Base-by-base conservation (phyloP, 208 protist species). In the Leishmania guyanensis region DNA sequence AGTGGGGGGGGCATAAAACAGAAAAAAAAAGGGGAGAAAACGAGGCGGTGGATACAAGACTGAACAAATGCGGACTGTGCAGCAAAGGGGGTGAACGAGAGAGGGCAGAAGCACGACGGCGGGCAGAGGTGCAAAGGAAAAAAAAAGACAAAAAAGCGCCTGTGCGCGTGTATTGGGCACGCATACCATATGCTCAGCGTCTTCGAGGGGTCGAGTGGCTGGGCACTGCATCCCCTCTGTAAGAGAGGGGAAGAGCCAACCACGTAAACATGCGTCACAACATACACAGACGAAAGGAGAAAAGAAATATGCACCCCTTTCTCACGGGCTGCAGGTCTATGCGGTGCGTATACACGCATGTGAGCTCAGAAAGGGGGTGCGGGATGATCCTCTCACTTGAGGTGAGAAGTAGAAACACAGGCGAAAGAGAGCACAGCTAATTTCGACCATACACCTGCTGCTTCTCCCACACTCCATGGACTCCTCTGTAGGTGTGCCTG, bases 181-280 rank as follows among this genome's bases (percentile, higher is more conserved):
- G 48, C 22, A 73, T 73, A 10, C 46, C 46, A 29, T 8, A 17
- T n/a, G 39, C 43, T 73, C 69, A 5, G 69, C 4, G 39, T n/a
- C 16, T 54, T 51, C 69, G 3, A 73, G 2, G 39, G 10, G 9
- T 73, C 26, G 46, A 51, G 43, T 26, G 14, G 69, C 46, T 9
- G 69, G 10, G 46, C 14, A 22, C 46, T 16, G 69, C 69, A 73
- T 46, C 43, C 29, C 69, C 51, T 54, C 69, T 54, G n/a, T 17
- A 43, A 16, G 51, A 88, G 33, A 64, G 75, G 64, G 75, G 60
- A 22, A 84, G 50, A 75, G 56, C 68, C 62, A 66, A 84, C 64
- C n/a, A 66, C 58, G 70, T 26, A 22, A 17, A n/a, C 43, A 43
- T 48, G 43, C n/a, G n/a, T 50, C 33, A 78, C 43, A 68, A 66